A percentile compares a stretch with the other conserved stretches of the same genome.
Evolutionary conservation across 495 filamentous ascomycete genomes (phyloP).

Genomic region (Xylaria castorea): DNA sequence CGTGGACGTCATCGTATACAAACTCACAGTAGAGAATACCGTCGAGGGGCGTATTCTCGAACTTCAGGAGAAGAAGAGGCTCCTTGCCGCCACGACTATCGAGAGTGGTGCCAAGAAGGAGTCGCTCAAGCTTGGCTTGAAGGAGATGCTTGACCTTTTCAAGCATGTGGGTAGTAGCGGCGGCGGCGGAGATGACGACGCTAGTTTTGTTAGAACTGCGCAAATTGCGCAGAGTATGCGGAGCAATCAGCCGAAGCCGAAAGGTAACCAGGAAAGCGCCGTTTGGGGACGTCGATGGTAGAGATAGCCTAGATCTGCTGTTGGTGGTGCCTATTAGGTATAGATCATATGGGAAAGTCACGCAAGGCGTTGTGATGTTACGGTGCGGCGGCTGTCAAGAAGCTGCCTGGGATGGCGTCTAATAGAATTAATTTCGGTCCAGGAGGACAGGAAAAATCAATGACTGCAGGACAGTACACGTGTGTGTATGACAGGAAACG

Average conservation of each 20-base stretch:
- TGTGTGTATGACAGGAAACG: neutral
- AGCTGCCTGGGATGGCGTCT: neutral
- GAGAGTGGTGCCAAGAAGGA: conserved; percentile 70
- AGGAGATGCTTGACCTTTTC: conserved; percentile 92
- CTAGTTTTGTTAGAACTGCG: conserved; percentile 2
- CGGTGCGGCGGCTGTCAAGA: neutral
- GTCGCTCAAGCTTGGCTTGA: conserved; percentile 82
- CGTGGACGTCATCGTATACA: conserved; percentile 91
- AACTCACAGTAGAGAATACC: conserved; percentile 80
- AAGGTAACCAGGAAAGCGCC: conserved; percentile 4
- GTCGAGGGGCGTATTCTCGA: conserved; percentile 94
- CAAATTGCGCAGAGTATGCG: conserved; percentile 26
- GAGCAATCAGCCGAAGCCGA: conserved; percentile 21
- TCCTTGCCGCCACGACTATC: conserved; percentile 83
- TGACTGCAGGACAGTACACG: neutral
- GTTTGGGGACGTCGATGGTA: conserved; percentile 29
- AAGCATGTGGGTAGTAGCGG: conserved; percentile 56
- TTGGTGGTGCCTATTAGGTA: neutral
- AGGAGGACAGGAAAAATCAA: neutral
- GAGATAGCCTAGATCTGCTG: neutral
- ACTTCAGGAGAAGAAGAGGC: conserved; percentile 89
- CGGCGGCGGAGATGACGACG: neutral
- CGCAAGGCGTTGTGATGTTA: conserved; percentile 10
- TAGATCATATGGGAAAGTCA: neutral
- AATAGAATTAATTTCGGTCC: neutral